Base-by-base conservation (phyloP, 768 basidiomycete genomes). In the Leccinum subgranulosum region DNA sequence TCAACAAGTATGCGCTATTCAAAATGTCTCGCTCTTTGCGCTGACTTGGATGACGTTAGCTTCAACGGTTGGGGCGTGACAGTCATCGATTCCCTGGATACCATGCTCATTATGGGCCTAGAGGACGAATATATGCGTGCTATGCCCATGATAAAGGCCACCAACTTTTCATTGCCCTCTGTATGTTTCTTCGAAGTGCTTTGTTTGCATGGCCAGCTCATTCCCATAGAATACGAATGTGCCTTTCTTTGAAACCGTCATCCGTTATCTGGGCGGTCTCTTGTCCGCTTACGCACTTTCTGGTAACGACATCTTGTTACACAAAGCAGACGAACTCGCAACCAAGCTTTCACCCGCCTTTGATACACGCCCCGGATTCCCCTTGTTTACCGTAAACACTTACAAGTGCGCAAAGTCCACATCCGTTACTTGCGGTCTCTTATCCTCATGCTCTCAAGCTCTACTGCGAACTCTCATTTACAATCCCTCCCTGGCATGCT, bases 251-350 rank as follows among this genome's bases (percentile, higher is more conserved):
- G 90, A 95, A 75, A 95, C 92, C 0, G 84, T 89, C 43, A 97
- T 97, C 59, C 84, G 94, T 31, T 90, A 95, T 64, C 83, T 98
- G 2, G 94, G 94, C 3, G 95, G 94, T 6, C 76, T 95, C 1
- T 79, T 95, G 6, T 89, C 89, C 3, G 92, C 90, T 0, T 88
- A 94, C 65, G 86, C 93, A 5, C 75, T 97, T 2, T 85, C 89
- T 1, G 75, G 77, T 15, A 81, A 94, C 54, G 65, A 73, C 2
- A 65, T 88, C 3, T 79, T 90, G 53, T 79, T 93, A 36, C 70
- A 77, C 17, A 83, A 85, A 33, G 91, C 94, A 1, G 84, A 91
- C 48, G 88, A 94, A 54, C 83, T 98, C 17, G 94, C 83, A 3
- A 74, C 78, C n/a, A 79, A 78, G 45, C 77, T 97, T 3, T 78